phyloP scores from a whole-genome alignment of 1,284 basidiomycete genomes.

The Coniferiporia sulphurascens region DNA sequence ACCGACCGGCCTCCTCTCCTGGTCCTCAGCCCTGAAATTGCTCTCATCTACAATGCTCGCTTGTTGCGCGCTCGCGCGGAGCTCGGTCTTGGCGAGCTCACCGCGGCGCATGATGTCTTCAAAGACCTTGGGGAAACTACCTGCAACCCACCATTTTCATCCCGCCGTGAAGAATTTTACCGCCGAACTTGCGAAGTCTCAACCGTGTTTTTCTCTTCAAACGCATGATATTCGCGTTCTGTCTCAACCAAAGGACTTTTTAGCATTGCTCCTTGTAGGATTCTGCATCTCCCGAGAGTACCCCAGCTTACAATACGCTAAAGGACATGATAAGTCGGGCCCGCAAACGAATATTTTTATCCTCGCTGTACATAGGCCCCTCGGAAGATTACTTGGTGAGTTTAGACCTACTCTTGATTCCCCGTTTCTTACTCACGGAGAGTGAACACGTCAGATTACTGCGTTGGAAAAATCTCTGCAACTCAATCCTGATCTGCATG shows the following conservation, averaged over 20 bases:
- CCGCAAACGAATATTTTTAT: conserved; percentile 75
- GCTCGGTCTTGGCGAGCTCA: conserved; percentile 10
- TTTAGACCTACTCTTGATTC: conserved; percentile 19
- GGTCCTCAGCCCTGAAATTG: background rate
- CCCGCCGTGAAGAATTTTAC: conserved; percentile 14
- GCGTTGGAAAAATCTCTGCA: conserved; percentile 58
- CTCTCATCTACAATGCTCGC: background rate
- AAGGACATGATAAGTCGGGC: conserved; percentile 76
- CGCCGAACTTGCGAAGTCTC: conserved; percentile 12
- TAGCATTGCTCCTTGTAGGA: conserved; percentile 17
- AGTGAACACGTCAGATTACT: conserved; percentile 48
- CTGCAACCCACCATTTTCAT: conserved; percentile 8
- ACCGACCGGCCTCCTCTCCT: background rate
- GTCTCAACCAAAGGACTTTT: conserved; percentile 16
- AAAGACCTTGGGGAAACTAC: conserved; percentile 8
- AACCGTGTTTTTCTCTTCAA: conserved; percentile 20
- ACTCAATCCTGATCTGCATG: conserved; percentile 55
- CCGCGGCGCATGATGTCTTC: conserved; percentile 13
- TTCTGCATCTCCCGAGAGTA: background rate
- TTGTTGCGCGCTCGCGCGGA: conserved; percentile 5
- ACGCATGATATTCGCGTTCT: conserved; percentile 16
- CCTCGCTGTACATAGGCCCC: conserved; percentile 78
- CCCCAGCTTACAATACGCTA: background rate
- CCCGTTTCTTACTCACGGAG: background rate
- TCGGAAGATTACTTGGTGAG: conserved; percentile 65